Percentiles rank a stretch among this genome's conserved stretches.
These are phyloP conservation scores for Schoenoplectus triqueter DNA, from an alignment of 202 grass and related monocot species.

Conservation along the genomic window DNA sequence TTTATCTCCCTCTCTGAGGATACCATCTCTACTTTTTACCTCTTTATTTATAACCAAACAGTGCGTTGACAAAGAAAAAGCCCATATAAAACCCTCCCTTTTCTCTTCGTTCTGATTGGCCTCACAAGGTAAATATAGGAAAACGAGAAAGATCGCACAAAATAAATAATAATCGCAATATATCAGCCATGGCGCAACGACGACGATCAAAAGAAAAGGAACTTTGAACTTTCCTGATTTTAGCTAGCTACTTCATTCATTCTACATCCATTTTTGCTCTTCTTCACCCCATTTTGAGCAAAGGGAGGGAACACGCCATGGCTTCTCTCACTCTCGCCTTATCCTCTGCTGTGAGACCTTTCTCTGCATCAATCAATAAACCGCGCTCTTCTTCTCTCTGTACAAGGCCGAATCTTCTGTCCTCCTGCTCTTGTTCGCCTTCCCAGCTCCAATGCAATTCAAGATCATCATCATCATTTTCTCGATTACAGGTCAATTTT, in stretches of 20 bases:
- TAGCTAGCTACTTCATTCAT: not conserved
- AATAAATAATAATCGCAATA: not conserved
- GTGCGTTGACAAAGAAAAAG: not conserved
- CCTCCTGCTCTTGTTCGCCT: not conserved
- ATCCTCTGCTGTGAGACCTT: conserved; percentile 12
- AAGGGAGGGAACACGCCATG: conserved; percentile 20
- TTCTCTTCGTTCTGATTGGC: too few species aligned
- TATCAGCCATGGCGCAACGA: conserved; percentile 7
- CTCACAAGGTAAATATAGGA: not conserved
- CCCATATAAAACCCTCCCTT: not conserved
- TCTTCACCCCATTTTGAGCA: conserved; percentile 18
- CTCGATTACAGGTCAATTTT: conserved; percentile 32
- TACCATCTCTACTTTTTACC: too few species aligned
- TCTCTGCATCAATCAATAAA: conserved; percentile 28
- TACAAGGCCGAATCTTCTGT: conserved; percentile 2
- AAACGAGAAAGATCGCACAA: not conserved
- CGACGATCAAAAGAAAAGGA: not conserved
- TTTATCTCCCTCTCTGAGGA: too few species aligned
- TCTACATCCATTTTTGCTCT: not conserved
- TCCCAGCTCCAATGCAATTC: not conserved
- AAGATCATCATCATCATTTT: conserved; percentile 27
- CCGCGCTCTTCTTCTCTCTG: conserved; percentile 13
- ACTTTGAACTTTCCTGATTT: not conserved
- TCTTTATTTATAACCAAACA: not conserved
- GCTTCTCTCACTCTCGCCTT: conserved; percentile 31